Conservation (phyloP, 192 early-diverging fungal species). For the Coemansia sp. region DNA sequence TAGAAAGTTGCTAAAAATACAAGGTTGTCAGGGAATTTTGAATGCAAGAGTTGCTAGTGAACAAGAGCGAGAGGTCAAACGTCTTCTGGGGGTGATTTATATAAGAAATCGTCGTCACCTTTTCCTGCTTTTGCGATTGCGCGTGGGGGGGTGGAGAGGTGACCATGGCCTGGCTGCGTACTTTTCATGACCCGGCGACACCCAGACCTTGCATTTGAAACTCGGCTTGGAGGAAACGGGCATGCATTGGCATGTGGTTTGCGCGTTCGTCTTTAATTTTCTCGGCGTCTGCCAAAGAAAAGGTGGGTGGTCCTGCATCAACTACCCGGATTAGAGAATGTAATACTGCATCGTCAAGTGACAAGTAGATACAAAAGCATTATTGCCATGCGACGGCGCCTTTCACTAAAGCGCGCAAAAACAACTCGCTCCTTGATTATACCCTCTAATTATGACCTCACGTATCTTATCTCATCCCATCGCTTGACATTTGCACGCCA, state of each 20-base stretch:
- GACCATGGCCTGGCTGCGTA: too few species aligned
- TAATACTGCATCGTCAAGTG: background rate
- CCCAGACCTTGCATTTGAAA: background rate
- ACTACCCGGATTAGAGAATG: background rate
- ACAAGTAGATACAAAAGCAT: background rate
- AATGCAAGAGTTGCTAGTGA: background rate
- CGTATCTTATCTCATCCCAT: background rate
- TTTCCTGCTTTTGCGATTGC: background rate
- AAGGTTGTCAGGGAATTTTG: background rate
- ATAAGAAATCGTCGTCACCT: background rate
- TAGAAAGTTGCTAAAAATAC: background rate
- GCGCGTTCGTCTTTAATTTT: background rate
- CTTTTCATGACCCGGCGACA: background rate
- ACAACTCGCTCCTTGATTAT: background rate
- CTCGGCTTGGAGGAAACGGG: background rate
- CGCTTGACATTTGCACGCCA: background rate
- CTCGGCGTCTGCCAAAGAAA: background rate
- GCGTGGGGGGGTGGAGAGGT: background rate
- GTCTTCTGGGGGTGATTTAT: background rate
- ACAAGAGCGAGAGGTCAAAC: background rate
- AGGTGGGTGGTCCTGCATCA: background rate
- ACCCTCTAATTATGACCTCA: background rate
- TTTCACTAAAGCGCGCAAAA: too few species aligned
- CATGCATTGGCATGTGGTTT: background rate
- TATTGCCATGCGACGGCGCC: background rate